phyloP scores from a whole-genome alignment of 169 alveolate genomes.

The Miamiensis avidus region DNA sequence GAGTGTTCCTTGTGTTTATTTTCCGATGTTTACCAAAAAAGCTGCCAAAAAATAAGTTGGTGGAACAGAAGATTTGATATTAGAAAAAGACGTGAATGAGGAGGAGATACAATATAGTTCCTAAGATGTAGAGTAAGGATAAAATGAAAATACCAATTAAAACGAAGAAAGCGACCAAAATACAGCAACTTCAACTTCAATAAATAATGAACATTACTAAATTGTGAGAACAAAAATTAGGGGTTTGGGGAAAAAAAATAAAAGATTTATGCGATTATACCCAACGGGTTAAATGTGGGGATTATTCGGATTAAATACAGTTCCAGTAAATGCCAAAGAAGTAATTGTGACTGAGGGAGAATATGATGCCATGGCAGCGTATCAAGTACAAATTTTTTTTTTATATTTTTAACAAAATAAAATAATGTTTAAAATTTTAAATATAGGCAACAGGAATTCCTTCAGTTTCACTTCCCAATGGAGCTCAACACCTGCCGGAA shows the following conservation, averaged over 20 bases:
- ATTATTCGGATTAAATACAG: conserved; percentile 91
- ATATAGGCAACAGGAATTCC: conserved; percentile 87
- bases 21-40: conserved; percentile 53
- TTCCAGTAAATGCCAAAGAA: conserved; percentile 58
- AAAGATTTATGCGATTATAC: conserved; percentile 80
- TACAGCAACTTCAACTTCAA: background rate
- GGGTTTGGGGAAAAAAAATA: conserved; percentile 77
- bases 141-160: too few species aligned
- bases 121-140: background rate
- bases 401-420: too few species aligned
- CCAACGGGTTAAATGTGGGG: conserved; percentile 82
- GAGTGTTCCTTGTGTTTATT: conserved; percentile 58
- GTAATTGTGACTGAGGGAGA: conserved; percentile 96
- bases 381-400: conserved; percentile 24
- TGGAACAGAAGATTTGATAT: too few species aligned
- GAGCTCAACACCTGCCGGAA: conserved; percentile 91
- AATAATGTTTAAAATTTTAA: too few species aligned
- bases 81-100: too few species aligned
- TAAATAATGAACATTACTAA: conserved; percentile 39
- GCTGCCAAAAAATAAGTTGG: background rate
- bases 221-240: conserved; percentile 67
- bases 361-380: conserved; percentile 95
- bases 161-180: conserved; percentile 9
- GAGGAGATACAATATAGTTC: conserved; percentile 16
- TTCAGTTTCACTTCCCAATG: conserved; percentile 94